A percentile compares a stretch with the other conserved stretches of the same genome.
Evolutionary conservation across 192 early-diverging fungal species (phyloP).

Genomic region (Coemansia sp.): DNA sequence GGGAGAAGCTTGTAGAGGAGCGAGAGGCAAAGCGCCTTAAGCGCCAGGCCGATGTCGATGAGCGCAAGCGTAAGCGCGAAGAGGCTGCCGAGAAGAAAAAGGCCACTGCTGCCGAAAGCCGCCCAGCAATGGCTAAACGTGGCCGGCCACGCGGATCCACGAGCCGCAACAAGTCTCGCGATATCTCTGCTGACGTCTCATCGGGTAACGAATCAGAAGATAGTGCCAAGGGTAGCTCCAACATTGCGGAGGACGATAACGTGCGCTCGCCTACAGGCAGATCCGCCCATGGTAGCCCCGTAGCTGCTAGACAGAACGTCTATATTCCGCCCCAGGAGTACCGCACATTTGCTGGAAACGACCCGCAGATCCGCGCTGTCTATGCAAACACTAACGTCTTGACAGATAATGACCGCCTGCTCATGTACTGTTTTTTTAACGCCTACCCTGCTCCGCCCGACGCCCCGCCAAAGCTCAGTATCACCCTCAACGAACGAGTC

Average conservation of each 20-base stretch:
- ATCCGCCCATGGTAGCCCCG: not conserved
- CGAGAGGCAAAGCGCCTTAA: constrained; percentile 33
- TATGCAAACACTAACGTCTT: constrained; percentile 41
- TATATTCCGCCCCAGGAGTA: constrained; percentile 36
- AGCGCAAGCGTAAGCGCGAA: constrained; percentile 37
- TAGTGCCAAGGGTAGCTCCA: not conserved
- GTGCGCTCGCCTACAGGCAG: not conserved
- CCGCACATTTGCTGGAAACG: constrained; percentile 28
- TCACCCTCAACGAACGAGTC: constrained; percentile 33
- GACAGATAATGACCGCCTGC: constrained; percentile 29
- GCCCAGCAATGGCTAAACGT: not conserved
- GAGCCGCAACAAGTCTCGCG: not conserved
- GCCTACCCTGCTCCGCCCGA: constrained; percentile 21
- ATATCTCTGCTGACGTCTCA: constrained; percentile 11
- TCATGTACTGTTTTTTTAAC: constrained; percentile 53
- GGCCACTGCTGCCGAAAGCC: constrained; percentile 1
- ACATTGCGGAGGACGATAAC: constrained; percentile 3
- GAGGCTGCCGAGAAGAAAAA: constrained; percentile 22
- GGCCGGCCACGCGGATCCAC: not conserved
- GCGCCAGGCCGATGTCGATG: constrained; percentile 27
- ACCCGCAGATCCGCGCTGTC: constrained; percentile 23
- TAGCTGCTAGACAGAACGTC: not conserved
- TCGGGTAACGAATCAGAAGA: constrained; percentile 18
- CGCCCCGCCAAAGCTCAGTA: constrained; percentile 13
- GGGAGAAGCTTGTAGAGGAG: constrained; percentile 23